Conservation (phyloP, 2,329 filamentous ascomycete species). For the Rutstroemia sp. region DNA sequence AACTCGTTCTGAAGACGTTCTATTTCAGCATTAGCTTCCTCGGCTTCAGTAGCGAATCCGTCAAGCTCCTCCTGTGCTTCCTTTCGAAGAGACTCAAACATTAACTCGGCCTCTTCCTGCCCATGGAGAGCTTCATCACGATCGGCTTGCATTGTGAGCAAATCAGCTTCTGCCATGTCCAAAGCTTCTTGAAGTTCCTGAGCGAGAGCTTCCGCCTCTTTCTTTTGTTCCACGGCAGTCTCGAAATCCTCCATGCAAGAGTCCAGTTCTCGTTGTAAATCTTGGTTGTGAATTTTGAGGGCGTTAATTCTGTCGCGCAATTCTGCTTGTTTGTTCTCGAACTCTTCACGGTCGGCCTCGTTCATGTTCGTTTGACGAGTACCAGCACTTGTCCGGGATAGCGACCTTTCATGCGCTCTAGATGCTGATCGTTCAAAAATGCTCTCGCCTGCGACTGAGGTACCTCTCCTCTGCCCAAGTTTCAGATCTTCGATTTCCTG, state of each 20-base stretch:
- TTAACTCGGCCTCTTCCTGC: constrained; percentile 47
- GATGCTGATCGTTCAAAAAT: constrained; percentile 93
- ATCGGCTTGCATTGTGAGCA: constrained; percentile 72
- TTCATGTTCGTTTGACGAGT: constrained; percentile 38
- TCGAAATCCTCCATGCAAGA: constrained; percentile 75
- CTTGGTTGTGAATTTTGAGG: constrained; percentile 82
- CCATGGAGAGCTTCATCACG: constrained; percentile 76
- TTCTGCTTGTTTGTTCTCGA: constrained; percentile 76
- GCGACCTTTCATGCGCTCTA: constrained; percentile 65
- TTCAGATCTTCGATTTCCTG: constrained; percentile 97
- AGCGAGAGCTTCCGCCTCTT: constrained; percentile 49
- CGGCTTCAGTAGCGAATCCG: constrained; percentile 61
- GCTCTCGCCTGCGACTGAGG: constrained; percentile 70
- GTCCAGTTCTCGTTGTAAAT: constrained; percentile 75
- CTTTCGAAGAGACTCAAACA: constrained; percentile 52
- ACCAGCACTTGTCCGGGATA: constrained; percentile 55
- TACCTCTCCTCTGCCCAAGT: constrained; percentile 69
- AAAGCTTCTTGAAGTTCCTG: constrained; percentile 72
- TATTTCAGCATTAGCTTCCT: constrained; percentile 64
- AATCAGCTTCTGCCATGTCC: constrained; percentile 69
- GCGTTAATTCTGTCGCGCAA: constrained; percentile 81
- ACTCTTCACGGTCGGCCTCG: constrained; percentile 76
- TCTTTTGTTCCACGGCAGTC: constrained; percentile 55
- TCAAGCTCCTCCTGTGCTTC: constrained; percentile 62
- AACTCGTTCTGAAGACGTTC: constrained; percentile 65